phyloP scores from a whole-genome alignment of 805 yeast species.

The Pichia occidentalis region DNA sequence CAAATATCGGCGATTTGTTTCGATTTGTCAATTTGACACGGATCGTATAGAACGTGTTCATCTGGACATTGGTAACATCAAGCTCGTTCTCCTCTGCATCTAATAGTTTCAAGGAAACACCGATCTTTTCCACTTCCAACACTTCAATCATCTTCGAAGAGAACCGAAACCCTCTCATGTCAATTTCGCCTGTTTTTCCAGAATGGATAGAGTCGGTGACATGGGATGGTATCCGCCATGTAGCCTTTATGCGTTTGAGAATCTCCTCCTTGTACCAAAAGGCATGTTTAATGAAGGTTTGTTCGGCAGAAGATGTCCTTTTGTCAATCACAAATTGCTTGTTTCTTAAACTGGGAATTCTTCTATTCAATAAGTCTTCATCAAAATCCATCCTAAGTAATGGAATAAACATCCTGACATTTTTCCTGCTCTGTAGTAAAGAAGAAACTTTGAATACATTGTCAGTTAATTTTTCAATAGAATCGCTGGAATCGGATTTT shows the following conservation, averaged over 20 bases:
- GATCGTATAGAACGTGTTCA: constrained; percentile 49
- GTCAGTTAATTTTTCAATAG: constrained; percentile 13
- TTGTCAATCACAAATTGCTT: constrained; percentile 63
- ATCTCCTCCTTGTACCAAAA: constrained; percentile 81
- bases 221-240: constrained; percentile 45
- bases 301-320: constrained; percentile 50
- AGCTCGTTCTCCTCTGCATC: constrained; percentile 12
- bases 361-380: constrained; percentile 36
- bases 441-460: constrained; percentile 17
- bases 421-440: constrained; percentile 23
- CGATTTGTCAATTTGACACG: constrained; percentile 45
- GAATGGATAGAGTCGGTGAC: constrained; percentile 25
- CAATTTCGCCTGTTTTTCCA: constrained; percentile 50
- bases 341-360: constrained; percentile 65
- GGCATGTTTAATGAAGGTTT: constrained; percentile 45
- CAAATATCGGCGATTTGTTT: constrained; percentile 36
- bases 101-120: constrained; percentile 33
- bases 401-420: constrained; percentile 62
- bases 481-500: constrained; percentile 18
- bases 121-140: constrained; percentile 44
- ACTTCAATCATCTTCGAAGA: constrained; percentile 53
- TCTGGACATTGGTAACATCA: constrained; percentile 26
- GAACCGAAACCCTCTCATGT: constrained; percentile 58
- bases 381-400: constrained; percentile 46
- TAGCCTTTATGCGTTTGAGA: constrained; percentile 51